Evolutionary conservation across 2,329 filamentous ascomycete genomes (phyloP).

Genomic region (Microthyrium microscopicum): DNA sequence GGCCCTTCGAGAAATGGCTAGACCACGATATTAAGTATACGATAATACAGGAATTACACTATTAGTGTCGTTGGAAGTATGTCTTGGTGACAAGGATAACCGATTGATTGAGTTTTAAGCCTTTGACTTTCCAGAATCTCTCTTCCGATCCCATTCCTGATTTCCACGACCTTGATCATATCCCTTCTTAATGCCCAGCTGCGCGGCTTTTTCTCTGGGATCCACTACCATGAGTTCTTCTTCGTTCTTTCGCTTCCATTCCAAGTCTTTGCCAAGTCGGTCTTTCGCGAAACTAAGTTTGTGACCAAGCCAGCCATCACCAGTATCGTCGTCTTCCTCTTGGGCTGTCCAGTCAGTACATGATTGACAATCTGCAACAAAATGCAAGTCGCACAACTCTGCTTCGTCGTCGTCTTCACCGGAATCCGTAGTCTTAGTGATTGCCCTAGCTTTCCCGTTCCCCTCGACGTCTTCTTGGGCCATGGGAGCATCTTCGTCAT

Average conservation of each 20-base stretch:
- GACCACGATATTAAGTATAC: too few relatives aligned
- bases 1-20: too few relatives aligned
- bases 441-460: conserved; percentile 12
- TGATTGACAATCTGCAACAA: conserved; percentile 88
- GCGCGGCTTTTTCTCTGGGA: conserved; percentile 64
- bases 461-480: conserved; percentile 11
- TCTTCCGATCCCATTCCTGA: too few relatives aligned
- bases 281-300: conserved; percentile 76
- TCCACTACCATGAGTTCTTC: conserved; percentile 90
- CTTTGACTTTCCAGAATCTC: too few relatives aligned
- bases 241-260: conserved; percentile 78
- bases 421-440: conserved; percentile 14
- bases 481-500: conserved; percentile 15
- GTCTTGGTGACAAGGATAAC: too few relatives aligned
- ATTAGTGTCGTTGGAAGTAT: too few relatives aligned
- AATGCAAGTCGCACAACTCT: conserved; percentile 78
- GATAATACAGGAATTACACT: too few relatives aligned
- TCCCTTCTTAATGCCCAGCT: conserved; percentile 46
- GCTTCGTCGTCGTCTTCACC: conserved; percentile 49
- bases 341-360: conserved; percentile 50
- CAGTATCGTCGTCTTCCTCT: conserved; percentile 36
- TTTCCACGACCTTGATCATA: too few relatives aligned
- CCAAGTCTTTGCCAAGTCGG: conserved; percentile 75
- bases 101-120: too few relatives aligned
- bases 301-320: conserved; percentile 71